phyloP scores from a whole-genome alignment of 1,139 yeast genomes.

The Meyerozyma elateridarum region DNA sequence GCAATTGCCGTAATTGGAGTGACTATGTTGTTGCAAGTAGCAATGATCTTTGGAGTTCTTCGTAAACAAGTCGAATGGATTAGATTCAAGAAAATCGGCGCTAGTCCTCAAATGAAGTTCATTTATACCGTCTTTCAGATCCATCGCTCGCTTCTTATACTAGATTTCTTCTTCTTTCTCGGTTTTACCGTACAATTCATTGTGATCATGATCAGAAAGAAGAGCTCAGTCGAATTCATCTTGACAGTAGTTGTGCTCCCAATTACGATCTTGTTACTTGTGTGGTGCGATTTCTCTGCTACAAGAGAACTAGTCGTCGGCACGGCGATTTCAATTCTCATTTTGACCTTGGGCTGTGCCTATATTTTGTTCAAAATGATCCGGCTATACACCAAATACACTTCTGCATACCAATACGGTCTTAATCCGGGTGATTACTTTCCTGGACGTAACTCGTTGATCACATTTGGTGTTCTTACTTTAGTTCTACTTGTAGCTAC shows the following conservation, averaged over 20 bases:
- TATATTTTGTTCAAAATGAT: conserved; percentile 49
- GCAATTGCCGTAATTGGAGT: conserved; percentile 41
- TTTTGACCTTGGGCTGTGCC: conserved; percentile 42
- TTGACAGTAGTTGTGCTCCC: conserved; percentile 49
- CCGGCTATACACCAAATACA: conserved; percentile 42
- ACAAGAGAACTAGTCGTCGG: conserved; percentile 32
- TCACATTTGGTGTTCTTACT: conserved; percentile 46
- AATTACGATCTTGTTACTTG: conserved; percentile 36
- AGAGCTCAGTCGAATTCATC: conserved; percentile 42
- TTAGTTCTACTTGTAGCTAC: conserved; percentile 35
- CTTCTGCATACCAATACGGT: conserved; percentile 20
- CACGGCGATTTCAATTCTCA: conserved; percentile 24
- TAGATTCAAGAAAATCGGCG: conserved; percentile 48
- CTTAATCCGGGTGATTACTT: conserved; percentile 32
- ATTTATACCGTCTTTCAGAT: conserved; percentile 40
- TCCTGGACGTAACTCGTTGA: conserved; percentile 45
- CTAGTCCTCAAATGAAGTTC: conserved; percentile 37
- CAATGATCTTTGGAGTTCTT: conserved; percentile 32
- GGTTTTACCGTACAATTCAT: conserved; percentile 53
- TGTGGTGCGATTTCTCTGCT: conserved; percentile 35
- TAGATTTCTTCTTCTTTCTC: conserved; percentile 47
- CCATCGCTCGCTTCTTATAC: conserved; percentile 39
- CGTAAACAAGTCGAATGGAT: conserved; percentile 45
- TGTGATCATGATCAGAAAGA: conserved; percentile 41
- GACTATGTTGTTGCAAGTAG: conserved; percentile 31